A percentile compares a stretch with the other conserved stretches of the same genome.
Evolutionary conservation across 1,284 basidiomycete species (phyloP).

Genomic region (Irpex lacteus): DNA sequence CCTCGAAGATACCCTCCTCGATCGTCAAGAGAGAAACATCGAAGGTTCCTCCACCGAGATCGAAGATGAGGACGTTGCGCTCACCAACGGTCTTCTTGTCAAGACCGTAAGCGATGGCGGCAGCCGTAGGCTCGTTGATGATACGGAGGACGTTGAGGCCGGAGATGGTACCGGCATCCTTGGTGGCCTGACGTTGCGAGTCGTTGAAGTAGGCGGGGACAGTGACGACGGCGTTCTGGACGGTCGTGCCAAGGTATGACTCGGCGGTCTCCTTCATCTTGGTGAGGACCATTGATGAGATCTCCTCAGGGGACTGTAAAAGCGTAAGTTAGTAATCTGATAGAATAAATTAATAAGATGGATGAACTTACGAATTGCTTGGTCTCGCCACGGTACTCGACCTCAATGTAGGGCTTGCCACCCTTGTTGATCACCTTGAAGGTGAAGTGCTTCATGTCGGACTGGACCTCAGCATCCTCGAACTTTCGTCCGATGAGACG

Average conservation of each 20-base stretch:
- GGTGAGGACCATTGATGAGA: slow-evolving; percentile 95
- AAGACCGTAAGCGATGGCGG: slow-evolving; percentile 94
- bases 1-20: slow-evolving; percentile 98
- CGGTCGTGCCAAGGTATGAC: slow-evolving; percentile 86
- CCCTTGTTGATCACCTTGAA: slow-evolving; percentile 85
- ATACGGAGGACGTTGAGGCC: slow-evolving; percentile 94
- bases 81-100: slow-evolving; percentile 87
- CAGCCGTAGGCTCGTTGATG: slow-evolving; percentile 95
- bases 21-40: slow-evolving; percentile 98
- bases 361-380: slow-evolving; percentile 82
- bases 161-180: slow-evolving; percentile 89
- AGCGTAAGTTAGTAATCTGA: slow-evolving; percentile 7
- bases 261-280: slow-evolving; percentile 99
- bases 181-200: slow-evolving; percentile 94
- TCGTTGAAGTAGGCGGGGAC: slow-evolving; percentile 99
- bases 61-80: slow-evolving; percentile 95
- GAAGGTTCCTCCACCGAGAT: slow-evolving; percentile 98
- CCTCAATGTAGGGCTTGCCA: slow-evolving; percentile 86
- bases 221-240: slow-evolving; percentile 90
- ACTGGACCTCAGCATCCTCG: slow-evolving; percentile 85
- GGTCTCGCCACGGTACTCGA: slow-evolving; percentile 88
- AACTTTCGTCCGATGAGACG: slow-evolving; percentile 89
- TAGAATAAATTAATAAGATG: background rate
- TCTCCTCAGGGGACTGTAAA: slow-evolving; percentile 85
- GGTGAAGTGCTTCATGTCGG: slow-evolving; percentile 95